Conservation (phyloP, 176 grass and related monocot genomes). For the Oryza meridionalis region DNA sequence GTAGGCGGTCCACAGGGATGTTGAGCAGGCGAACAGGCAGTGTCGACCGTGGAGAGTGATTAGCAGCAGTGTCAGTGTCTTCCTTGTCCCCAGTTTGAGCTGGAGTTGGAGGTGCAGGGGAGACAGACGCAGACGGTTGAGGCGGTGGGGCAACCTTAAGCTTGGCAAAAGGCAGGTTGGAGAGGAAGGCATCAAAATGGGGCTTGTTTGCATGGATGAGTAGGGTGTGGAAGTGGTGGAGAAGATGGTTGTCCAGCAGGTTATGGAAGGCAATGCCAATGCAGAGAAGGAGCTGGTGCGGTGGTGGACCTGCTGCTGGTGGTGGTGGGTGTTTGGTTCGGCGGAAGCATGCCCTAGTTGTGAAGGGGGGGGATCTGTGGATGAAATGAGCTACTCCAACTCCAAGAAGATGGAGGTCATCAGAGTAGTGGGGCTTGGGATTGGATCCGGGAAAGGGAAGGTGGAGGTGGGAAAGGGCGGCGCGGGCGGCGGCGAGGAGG, state of each 20-base stretch:
- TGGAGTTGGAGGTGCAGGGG: neutral
- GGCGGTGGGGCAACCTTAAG: slow-evolving; percentile 31
- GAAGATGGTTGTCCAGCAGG: slow-evolving; percentile 47
- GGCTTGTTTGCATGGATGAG: neutral
- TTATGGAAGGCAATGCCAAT: slow-evolving; percentile 72
- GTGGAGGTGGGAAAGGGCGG: slow-evolving; percentile 35
- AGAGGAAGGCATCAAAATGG: slow-evolving; percentile 85
- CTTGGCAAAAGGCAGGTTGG: slow-evolving; percentile 74
- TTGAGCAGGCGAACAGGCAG: slow-evolving; percentile 66
- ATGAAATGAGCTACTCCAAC: slow-evolving; percentile 52
- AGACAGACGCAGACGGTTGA: slow-evolving; percentile 25
- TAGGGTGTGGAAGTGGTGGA: slow-evolving; percentile 23
- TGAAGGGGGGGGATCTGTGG: slow-evolving; percentile 63
- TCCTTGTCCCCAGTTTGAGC: slow-evolving; percentile 46
- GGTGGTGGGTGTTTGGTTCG: neutral
- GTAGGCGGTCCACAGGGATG: slow-evolving; percentile 84
- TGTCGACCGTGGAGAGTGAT: neutral
- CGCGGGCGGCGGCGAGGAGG: slow-evolving; percentile 40
- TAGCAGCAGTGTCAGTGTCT: no score
- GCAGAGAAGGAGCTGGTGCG: slow-evolving; percentile 71
- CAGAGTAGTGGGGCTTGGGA: slow-evolving; percentile 45
- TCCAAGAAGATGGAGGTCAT: slow-evolving; percentile 35
- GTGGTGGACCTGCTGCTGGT: neutral
- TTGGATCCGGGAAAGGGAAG: slow-evolving; percentile 44
- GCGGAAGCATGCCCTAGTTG: slow-evolving; percentile 52